phyloP scores from a whole-genome alignment of 805 yeast species.

The Saccharomycopsis babjevae region DNA sequence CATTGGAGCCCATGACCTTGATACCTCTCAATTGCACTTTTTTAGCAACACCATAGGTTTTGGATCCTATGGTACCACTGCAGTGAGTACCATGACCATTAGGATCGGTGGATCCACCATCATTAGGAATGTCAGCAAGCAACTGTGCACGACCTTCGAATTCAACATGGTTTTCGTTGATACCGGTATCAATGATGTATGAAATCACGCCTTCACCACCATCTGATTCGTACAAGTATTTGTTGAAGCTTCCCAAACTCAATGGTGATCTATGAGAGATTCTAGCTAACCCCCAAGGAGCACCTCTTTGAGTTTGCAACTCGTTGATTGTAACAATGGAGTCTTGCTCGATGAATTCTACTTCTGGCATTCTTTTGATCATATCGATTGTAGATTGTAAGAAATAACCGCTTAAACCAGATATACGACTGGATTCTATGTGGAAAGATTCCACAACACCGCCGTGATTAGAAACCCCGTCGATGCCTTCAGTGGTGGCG shows the following conservation, averaged over 20 bases:
- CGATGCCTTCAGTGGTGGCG: conserved; percentile 22
- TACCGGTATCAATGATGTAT: conserved; percentile 85
- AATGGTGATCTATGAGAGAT: conserved; percentile 72
- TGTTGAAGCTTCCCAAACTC: conserved; percentile 59
- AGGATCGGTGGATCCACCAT: conserved; percentile 61
- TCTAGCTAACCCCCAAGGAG: conserved; percentile 94
- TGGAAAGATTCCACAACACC: conserved; percentile 4
- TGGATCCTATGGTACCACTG: conserved; percentile 90
- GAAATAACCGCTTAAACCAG: conserved; percentile 82
- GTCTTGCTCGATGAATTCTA: conserved; percentile 59
- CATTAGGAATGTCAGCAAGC: conserved; percentile 74
- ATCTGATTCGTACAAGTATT: conserved; percentile 58
- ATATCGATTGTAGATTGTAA: conserved; percentile 62
- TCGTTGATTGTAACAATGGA: conserved; percentile 57
- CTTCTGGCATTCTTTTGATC: conserved; percentile 54
- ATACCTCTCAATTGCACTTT: conserved; percentile 71
- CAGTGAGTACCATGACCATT: conserved; percentile 96
- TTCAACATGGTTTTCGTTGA: conserved; percentile 63
- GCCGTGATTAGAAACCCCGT: conserved; percentile 9
- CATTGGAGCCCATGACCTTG: conserved; percentile 73
- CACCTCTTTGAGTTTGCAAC: conserved; percentile 63
- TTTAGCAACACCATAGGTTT: conserved; percentile 76
- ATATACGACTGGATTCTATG: conserved; percentile 8
- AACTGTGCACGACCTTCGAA: conserved; percentile 77
- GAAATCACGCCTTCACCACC: conserved; percentile 82